Evolutionary conservation across 83 land plant genomes (phyloP).

Genomic region (Picea abies): DNA sequence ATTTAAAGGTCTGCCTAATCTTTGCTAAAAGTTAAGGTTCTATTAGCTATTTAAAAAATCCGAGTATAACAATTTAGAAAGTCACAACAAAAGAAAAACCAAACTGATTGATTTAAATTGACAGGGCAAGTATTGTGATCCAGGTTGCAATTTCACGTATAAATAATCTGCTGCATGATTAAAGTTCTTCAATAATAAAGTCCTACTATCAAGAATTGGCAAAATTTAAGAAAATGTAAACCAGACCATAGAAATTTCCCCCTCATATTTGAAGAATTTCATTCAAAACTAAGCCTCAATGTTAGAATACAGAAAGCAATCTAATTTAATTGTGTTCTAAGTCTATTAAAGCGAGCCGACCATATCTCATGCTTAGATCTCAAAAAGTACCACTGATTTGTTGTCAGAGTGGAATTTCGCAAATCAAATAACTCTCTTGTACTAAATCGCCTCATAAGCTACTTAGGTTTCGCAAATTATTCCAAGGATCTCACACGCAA

Average conservation of each 20-base stretch:
- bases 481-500: background rate
- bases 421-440: background rate
- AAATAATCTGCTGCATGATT: background rate
- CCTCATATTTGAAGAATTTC: background rate
- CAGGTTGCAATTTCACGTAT: background rate
- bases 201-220: too few species aligned
- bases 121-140: background rate
- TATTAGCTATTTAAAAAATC: background rate
- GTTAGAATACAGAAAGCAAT: constrained; percentile 6
- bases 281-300: constrained; percentile 9
- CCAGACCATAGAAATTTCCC: background rate
- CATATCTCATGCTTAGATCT: constrained; percentile 6
- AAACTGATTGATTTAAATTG: background rate
- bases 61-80: background rate
- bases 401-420: constrained; percentile 7
- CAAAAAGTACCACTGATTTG: constrained; percentile 8
- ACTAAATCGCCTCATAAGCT: background rate
- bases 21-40: background rate
- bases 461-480: background rate
- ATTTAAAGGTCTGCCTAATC: background rate
- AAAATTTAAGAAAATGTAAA: background rate
- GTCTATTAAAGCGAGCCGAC: constrained; percentile 11
- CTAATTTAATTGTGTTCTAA: background rate
- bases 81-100: background rate
- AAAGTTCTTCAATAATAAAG: background rate